These are phyloP conservation scores for Phymatotrichopsis omnivora DNA, from an alignment of 2,329 filamentous ascomycete species.

Conservation along the genomic window DNA sequence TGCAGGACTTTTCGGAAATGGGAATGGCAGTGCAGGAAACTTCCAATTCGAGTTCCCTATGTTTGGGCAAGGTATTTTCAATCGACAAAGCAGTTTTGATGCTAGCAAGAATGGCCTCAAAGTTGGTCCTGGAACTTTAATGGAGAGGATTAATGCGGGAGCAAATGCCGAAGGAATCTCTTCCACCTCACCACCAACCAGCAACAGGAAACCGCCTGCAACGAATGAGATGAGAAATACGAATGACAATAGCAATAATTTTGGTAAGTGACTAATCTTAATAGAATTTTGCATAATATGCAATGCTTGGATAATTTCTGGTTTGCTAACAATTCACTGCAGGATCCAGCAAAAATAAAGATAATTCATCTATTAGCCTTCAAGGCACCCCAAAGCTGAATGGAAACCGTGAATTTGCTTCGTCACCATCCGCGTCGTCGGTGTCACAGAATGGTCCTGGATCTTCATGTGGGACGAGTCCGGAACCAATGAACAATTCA, in stretches of 20 bases:
- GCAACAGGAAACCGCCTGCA: conserved; percentile 6
- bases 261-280: too few relatives aligned
- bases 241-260: conserved; percentile 7
- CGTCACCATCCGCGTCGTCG: conserved; percentile 44
- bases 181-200: too few relatives aligned
- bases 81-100: conserved; percentile 9
- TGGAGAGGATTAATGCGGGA: conserved; percentile 22
- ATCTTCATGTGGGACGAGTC: conserved; percentile 32
- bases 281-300: too few relatives aligned
- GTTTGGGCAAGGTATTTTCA: conserved; percentile 50
- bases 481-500: conserved; percentile 29
- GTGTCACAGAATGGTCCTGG: conserved; percentile 40
- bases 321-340: too few relatives aligned
- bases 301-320: too few relatives aligned
- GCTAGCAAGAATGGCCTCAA: conserved; percentile 9
- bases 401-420: conserved; percentile 34
- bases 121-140: conserved; percentile 11
- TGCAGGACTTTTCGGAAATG: conserved; percentile 19
- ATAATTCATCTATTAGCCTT: conserved; percentile 35
- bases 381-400: conserved; percentile 30
- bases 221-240: conserved; percentile 22
- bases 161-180: too few relatives aligned
- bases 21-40: conserved; percentile 26
- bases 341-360: conserved; percentile 40
- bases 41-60: conserved; percentile 96